Evolutionary conservation across 2,329 filamentous ascomycete genomes (phyloP), one percentile per base, ranked within the genome.

Genomic region (Aspergillus quadricinctus): DNA sequence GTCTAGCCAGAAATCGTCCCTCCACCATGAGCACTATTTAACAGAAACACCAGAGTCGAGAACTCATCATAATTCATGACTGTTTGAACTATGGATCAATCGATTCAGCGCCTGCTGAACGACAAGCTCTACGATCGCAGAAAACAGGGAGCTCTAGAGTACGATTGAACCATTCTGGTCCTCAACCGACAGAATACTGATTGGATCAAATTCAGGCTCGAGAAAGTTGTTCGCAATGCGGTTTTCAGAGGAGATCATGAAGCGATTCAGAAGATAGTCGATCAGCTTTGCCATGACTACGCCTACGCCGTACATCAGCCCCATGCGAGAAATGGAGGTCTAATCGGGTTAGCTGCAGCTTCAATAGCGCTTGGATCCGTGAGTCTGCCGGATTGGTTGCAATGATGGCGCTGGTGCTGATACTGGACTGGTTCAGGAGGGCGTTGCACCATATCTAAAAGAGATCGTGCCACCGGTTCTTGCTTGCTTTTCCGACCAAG

Each of bases 101-200:
- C 87, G 72, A 90, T 97, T 72, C 91, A 95, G 76, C 90, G 93
- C 66, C 84, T 92, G 64, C 82, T 99, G 72, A 96, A 95, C 73
- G 94, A 99, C 78, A 99, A 97, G 84, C 88, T 97, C 71, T 99
- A 99, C 75, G 94, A 99, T 73, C 96, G 95, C 81, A 86, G 95
- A 72, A 99, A 99, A 77, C 88, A 92, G 69, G 94, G 94, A 62
- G 94, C 95, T 66, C 84, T 99, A 56, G 94, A 99, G 92, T 96
- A 86, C 69, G 88, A 79, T 50, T 52, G 58, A 50, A 57, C 40
- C 43, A 49, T 41, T 27, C 48, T 41, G 14, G 48, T 40, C 23
- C 51, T 48, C 29, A 31, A 48, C 31, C 27, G 3, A 35, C 35
- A 14, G 8, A 9, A 31, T 49, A 46, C 48, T 23, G 49, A 52